Percentiles rank a stretch among this genome's conserved stretches.
Evolutionary conservation across 2,329 filamentous ascomycete genomes (phyloP).

Genomic region (Aspergillus sp.): DNA sequence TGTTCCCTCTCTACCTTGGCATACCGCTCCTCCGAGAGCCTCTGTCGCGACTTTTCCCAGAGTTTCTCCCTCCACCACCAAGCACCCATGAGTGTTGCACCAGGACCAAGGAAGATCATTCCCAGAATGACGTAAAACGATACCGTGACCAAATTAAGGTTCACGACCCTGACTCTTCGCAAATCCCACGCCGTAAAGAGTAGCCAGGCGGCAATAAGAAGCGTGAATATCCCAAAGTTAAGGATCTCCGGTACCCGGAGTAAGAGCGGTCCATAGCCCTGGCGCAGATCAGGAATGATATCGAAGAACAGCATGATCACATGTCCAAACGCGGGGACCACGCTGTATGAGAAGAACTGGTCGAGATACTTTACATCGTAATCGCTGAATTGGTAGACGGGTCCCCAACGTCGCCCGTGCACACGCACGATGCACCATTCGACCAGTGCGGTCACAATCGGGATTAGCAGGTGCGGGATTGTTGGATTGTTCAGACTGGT

Average conservation of each 20-base stretch:
- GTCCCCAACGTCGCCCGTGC: background rate
- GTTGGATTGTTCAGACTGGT: too few species aligned
- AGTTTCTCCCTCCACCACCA: constrained; percentile 3
- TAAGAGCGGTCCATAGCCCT: background rate
- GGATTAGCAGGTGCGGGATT: background rate
- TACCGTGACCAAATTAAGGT: background rate
- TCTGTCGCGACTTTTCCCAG: constrained; percentile 1
- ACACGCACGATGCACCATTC: background rate
- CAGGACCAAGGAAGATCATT: background rate
- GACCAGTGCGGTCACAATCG: background rate
- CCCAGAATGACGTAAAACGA: background rate
- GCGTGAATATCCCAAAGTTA: background rate
- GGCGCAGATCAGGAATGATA: background rate
- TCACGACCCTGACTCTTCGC: background rate
- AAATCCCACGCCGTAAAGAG: constrained; percentile 5
- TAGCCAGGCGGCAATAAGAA: background rate
- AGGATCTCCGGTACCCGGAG: background rate
- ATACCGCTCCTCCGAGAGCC: background rate
- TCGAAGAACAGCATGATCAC: background rate
- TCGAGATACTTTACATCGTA: background rate
- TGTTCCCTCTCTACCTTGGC: background rate
- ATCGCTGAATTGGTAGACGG: background rate
- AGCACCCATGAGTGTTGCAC: background rate
- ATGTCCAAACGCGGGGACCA: background rate
- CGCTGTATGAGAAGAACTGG: background rate